phyloP scores from a whole-genome alignment of 495 filamentous ascomycete species.

The Daldinia bambusicola region DNA sequence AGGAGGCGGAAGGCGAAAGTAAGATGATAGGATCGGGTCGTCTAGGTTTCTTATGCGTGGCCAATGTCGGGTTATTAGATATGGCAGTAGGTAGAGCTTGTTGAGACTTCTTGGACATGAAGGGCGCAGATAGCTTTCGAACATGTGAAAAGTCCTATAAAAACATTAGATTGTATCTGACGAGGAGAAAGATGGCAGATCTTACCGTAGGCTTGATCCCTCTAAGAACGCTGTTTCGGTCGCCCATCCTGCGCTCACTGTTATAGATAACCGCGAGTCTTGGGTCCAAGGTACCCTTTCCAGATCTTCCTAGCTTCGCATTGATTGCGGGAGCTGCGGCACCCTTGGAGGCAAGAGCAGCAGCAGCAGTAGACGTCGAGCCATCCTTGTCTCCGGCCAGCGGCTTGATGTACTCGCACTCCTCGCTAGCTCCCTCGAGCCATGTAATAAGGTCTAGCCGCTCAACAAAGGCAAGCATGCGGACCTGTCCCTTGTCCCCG shows the following conservation, averaged over 20 bases:
- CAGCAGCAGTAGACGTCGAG: conserved; percentile 57
- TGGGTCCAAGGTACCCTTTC: conserved; percentile 75
- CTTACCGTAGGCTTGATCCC: conserved; percentile 91
- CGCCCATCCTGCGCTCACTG: conserved; percentile 88
- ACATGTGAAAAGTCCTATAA: conserved; percentile 92
- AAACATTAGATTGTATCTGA: conserved; percentile 28
- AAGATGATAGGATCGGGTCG: conserved; percentile 96
- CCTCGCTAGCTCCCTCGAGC: conserved; percentile 88
- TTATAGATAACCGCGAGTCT: conserved; percentile 87
- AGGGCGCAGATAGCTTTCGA: conserved; percentile 82
- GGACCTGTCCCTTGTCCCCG: conserved; percentile 69
- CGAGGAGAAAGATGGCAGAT: conserved; percentile 17
- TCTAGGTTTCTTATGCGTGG: conserved; percentile 63
- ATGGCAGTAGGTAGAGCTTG: conserved; percentile 48
- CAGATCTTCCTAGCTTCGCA: conserved; percentile 57
- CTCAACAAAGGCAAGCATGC: conserved; percentile 89
- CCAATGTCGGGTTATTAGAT: conserved; percentile 51
- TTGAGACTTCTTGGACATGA: conserved; percentile 72
- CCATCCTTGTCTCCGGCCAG: conserved; percentile 70
- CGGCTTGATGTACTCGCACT: conserved; percentile 90
- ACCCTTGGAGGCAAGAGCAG: conserved; percentile 60
- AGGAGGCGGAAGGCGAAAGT: conserved; percentile 96
- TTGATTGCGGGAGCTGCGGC: conserved; percentile 61
- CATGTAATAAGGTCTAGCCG: conserved; percentile 89
- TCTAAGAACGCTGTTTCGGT: conserved; percentile 86